phyloP scores from a whole-genome alignment of 192 early-diverging fungal species.

The Coemansia sp. region DNA sequence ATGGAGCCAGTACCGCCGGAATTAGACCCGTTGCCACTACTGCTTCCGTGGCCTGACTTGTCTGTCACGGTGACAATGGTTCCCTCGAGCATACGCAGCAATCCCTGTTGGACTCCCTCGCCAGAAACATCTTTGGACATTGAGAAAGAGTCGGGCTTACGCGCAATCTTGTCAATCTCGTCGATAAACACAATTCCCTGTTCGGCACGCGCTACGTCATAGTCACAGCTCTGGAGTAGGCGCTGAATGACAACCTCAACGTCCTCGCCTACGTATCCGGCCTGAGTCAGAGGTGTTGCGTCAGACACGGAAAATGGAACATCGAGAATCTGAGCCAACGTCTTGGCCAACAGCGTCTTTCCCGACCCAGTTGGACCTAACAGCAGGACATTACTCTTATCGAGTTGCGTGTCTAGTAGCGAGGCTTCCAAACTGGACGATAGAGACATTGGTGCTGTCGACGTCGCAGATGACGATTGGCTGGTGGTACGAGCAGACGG shows the following conservation, averaged over 20 bases:
- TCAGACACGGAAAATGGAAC: conserved; percentile 91
- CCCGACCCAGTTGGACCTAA: conserved; percentile 88
- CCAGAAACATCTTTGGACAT: conserved; percentile 86
- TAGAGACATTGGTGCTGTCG: not conserved
- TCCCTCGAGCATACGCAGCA: conserved; percentile 87
- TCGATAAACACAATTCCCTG: conserved; percentile 91
- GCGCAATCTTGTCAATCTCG: conserved; percentile 91
- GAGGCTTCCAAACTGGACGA: conserved; percentile 6
- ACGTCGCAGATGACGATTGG: not conserved
- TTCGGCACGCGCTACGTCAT: conserved; percentile 82
- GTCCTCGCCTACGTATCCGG: conserved; percentile 92
- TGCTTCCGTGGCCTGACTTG: conserved; percentile 65
- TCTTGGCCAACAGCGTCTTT: conserved; percentile 80
- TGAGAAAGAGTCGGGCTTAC: conserved; percentile 71
- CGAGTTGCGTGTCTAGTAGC: conserved; percentile 62
- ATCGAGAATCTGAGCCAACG: conserved; percentile 78
- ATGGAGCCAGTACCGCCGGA: conserved; percentile 23
- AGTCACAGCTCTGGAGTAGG: conserved; percentile 85
- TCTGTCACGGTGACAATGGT: conserved; percentile 86
- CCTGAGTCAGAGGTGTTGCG: conserved; percentile 89
- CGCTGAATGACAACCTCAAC: conserved; percentile 85
- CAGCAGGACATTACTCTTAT: conserved; percentile 90
- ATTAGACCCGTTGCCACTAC: not conserved
- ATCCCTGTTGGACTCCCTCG: conserved; percentile 89
- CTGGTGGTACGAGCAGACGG: not conserved